Conservation (phyloP, 495 filamentous ascomycete genomes). For the Neurospora sp. region DNA sequence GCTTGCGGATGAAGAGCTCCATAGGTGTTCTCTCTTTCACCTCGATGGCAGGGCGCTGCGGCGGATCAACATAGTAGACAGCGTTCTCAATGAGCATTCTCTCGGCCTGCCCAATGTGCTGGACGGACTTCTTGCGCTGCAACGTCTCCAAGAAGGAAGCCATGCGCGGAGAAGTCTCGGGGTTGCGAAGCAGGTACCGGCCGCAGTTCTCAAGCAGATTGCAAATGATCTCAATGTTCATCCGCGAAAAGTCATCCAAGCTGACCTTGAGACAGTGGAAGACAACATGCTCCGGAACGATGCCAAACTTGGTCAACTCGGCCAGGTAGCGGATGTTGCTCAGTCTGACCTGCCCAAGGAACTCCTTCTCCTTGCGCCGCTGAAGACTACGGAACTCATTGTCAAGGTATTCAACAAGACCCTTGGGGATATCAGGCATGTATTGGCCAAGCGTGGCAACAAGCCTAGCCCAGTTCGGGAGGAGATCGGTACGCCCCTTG, state of each 20-base stretch:
- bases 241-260: slow-evolving; percentile 91
- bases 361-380: slow-evolving; percentile 96
- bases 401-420: slow-evolving; percentile 87
- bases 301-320: slow-evolving; percentile 94
- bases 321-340: slow-evolving; percentile 95
- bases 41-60: slow-evolving; percentile 83
- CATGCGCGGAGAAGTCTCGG: slow-evolving; percentile 90
- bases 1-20: slow-evolving; percentile 82
- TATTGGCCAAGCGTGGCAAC: slow-evolving; percentile 90
- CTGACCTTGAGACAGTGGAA: slow-evolving; percentile 98
- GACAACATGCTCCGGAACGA: slow-evolving; percentile 96
- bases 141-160: slow-evolving; percentile 86
- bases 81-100: slow-evolving; percentile 98
- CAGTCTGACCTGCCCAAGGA: slow-evolving; percentile 84
- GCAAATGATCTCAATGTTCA: slow-evolving; percentile 98
- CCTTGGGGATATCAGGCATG: slow-evolving; percentile 84
- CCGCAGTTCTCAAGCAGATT: slow-evolving; percentile 97
- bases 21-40: slow-evolving; percentile 93
- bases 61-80: slow-evolving; percentile 95
- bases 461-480: slow-evolving; percentile 84
- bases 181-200: slow-evolving; percentile 85
- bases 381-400: slow-evolving; percentile 96
- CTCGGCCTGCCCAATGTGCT: slow-evolving; percentile 91
- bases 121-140: slow-evolving; percentile 88
- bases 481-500: slow-evolving; percentile 83